Percentiles rank a stretch among this genome's conserved stretches.
Evolutionary conservation across 495 filamentous ascomycete genomes (phyloP).

Genomic region (Xylaria scruposa): DNA sequence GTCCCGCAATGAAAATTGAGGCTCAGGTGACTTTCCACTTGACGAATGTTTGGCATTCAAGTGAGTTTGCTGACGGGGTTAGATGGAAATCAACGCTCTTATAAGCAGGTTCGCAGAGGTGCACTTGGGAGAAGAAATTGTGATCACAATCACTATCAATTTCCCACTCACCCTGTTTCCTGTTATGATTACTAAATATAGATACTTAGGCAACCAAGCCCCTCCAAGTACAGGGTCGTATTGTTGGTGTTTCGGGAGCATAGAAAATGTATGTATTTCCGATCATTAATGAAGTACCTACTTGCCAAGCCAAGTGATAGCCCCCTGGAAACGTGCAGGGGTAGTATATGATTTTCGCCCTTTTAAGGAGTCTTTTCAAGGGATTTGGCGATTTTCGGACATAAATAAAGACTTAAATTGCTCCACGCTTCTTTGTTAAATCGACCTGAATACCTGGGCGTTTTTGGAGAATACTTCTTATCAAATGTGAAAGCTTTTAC

Average conservation of each 20-base stretch:
- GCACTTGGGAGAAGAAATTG: background rate
- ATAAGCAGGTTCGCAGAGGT: background rate
- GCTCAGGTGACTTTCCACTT: background rate
- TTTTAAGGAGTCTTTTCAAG: background rate
- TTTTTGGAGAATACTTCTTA: background rate
- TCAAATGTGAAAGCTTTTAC: background rate
- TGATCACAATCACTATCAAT: background rate
- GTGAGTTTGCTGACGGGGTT: background rate
- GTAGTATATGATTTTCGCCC: background rate
- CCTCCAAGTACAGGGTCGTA: background rate
- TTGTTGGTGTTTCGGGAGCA: background rate
- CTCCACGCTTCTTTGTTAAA: background rate
- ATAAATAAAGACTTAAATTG: background rate
- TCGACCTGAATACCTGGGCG: background rate
- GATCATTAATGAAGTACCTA: background rate
- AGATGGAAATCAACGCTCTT: background rate
- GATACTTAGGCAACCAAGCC: background rate
- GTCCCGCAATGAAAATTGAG: background rate
- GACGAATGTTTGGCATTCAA: background rate
- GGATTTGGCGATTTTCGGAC: background rate
- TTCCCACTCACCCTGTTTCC: background rate
- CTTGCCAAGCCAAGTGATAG: background rate
- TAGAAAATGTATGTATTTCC: background rate
- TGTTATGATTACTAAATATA: background rate
- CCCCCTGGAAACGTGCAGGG: background rate